These are phyloP conservation scores for Gymnopilus junonius DNA, from an alignment of 768 basidiomycete genomes.

Conservation along the genomic window DNA sequence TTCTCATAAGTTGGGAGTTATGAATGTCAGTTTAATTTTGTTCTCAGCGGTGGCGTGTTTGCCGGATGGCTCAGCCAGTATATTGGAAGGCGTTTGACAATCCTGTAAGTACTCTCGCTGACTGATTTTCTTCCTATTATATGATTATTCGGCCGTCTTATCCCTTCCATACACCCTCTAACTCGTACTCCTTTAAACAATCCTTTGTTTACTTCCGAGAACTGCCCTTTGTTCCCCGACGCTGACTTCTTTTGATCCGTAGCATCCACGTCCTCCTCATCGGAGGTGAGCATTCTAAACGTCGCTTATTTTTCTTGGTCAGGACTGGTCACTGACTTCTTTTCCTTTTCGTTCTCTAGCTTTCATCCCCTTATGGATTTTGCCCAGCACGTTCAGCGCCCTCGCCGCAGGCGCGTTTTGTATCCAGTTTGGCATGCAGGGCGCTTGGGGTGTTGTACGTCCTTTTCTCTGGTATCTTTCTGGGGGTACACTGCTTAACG, in stretches of 20 bases:
- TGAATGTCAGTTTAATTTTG: background rate
- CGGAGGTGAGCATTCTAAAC: conserved; percentile 38
- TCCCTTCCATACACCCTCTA: background rate
- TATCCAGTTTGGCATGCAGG: conserved; percentile 87
- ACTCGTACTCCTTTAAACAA: too few species aligned
- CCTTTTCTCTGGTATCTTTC: conserved; percentile 30
- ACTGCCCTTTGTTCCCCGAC: too few species aligned
- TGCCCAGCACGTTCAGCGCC: conserved; percentile 68
- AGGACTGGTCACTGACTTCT: background rate
- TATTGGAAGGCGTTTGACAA: conserved; percentile 83
- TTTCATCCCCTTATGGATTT: conserved; percentile 82
- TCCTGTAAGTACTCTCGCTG: conserved; percentile 53
- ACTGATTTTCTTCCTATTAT: background rate
- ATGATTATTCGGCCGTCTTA: background rate
- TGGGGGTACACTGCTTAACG: conserved; percentile 40
- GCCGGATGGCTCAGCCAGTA: conserved; percentile 79
- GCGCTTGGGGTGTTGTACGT: conserved; percentile 86
- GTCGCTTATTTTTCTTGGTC: background rate
- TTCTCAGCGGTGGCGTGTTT: conserved; percentile 64
- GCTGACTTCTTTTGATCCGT: background rate
- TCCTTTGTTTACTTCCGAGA: too few species aligned
- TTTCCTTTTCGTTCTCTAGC: conserved; percentile 28
- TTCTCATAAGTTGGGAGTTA: too few species aligned
- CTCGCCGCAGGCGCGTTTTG: conserved; percentile 88
- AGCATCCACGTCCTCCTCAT: conserved; percentile 61